Evolutionary conservation across 2,329 filamentous ascomycete genomes (phyloP).

Genomic region (Epichloe scottii): DNA sequence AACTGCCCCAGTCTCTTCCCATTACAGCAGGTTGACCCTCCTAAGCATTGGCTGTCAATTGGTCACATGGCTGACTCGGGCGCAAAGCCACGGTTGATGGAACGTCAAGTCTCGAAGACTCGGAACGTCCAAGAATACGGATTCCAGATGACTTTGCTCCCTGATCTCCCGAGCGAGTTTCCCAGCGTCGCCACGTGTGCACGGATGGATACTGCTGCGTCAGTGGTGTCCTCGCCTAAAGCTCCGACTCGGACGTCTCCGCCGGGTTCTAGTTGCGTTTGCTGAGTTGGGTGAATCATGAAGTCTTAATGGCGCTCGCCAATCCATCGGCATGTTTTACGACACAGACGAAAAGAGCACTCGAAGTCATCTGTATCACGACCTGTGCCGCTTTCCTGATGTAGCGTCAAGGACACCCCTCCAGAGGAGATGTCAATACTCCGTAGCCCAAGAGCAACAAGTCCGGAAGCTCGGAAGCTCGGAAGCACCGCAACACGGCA

Average conservation of each 20-base stretch:
- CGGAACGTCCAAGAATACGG: neutral
- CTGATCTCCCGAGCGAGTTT: neutral
- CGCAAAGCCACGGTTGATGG: neutral
- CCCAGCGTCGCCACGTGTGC: conserved; percentile 1
- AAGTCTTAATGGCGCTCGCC: neutral
- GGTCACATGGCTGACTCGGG: neutral
- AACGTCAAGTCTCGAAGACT: neutral
- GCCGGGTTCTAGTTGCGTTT: too few species aligned
- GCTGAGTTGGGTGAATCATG: neutral
- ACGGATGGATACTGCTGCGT: neutral
- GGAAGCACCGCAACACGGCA: neutral
- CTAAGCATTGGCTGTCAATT: too few species aligned
- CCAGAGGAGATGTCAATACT: too few species aligned
- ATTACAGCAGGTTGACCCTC: neutral
- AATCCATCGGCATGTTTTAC: neutral
- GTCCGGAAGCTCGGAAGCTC: neutral
- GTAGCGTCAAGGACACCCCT: too few species aligned
- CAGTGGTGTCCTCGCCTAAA: neutral
- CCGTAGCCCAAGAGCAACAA: too few species aligned
- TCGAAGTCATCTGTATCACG: too few species aligned
- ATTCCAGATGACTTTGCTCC: neutral
- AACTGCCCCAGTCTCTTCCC: neutral
- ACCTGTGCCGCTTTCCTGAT: too few species aligned
- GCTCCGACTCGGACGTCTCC: neutral
- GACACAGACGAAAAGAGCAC: neutral